Evolutionary conservation across 805 yeast species (phyloP).

Genomic region (Yamadazyma philogaea): DNA sequence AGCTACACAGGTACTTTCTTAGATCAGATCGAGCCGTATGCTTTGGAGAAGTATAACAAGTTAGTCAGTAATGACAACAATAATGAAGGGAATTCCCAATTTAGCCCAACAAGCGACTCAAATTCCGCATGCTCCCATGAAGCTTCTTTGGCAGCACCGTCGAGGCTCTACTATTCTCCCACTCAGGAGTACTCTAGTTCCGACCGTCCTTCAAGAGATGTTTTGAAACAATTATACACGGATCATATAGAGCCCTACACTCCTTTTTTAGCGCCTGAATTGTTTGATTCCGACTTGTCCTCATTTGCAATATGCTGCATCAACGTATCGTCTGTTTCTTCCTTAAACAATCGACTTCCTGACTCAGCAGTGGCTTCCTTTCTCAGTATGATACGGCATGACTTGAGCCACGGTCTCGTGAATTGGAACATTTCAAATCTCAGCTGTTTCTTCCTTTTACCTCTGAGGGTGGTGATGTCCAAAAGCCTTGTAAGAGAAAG

Average conservation of each 20-base stretch:
- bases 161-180: background rate
- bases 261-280: constrained; percentile 16
- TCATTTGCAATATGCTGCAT: constrained; percentile 19
- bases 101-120: background rate
- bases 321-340: constrained; percentile 16
- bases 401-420: constrained; percentile 7
- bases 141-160: background rate
- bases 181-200: background rate
- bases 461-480: constrained; percentile 14
- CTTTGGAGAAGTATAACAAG: constrained; percentile 13
- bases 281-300: constrained; percentile 13
- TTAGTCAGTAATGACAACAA: background rate
- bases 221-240: constrained; percentile 10
- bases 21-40: constrained; percentile 13
- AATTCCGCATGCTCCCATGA: background rate
- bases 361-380: constrained; percentile 11
- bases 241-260: constrained; percentile 18
- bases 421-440: constrained; percentile 16
- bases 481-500: constrained; percentile 7
- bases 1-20: constrained; percentile 16
- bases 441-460: constrained; percentile 19
- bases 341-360: constrained; percentile 11
- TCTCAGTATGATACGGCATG: constrained; percentile 7
- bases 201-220: background rate
- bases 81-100: background rate